These are phyloP conservation scores for Bipolaris oryzae DNA, from an alignment of 2,329 filamentous ascomycete genomes.

Conservation along the genomic window DNA sequence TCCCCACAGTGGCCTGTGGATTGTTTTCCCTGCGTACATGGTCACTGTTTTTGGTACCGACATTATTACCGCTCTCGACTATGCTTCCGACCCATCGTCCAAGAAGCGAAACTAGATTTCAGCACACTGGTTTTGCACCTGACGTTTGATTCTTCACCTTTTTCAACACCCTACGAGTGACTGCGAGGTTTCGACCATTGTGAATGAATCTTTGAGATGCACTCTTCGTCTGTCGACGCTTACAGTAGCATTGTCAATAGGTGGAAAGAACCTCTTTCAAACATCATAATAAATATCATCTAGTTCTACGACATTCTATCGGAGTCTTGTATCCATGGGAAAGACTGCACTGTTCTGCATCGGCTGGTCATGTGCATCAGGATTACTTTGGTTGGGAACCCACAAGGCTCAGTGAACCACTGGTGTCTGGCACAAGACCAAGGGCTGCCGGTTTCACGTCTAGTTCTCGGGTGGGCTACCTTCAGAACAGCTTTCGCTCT, in stretches of 20 bases:
- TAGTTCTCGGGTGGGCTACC: not conserved
- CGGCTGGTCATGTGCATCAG: not conserved
- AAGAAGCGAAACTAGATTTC: constrained; percentile 35
- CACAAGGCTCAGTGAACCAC: not conserved
- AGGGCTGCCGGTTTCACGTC: too few species aligned
- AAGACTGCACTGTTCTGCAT: not conserved
- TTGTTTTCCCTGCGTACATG: constrained; percentile 68
- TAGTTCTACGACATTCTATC: not conserved
- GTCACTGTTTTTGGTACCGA: constrained; percentile 65
- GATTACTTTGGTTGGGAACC: not conserved
- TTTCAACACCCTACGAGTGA: not conserved
- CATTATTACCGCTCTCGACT: constrained; percentile 64
- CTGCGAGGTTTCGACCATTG: not conserved
- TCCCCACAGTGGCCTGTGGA: constrained; percentile 64
- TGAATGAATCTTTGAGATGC: not conserved
- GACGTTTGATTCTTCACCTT: not conserved
- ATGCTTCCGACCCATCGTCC: constrained; percentile 44
- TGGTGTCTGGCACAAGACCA: not conserved
- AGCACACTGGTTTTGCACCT: too few species aligned
- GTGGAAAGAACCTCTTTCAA: not conserved
- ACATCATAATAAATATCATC: not conserved
- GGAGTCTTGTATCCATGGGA: not conserved
- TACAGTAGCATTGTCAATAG: too few species aligned
- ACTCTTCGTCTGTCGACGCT: not conserved
- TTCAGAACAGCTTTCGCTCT: not conserved